Base-by-base conservation (phyloP, 306 rosid species). In the Vachellia pachyceras region DNA sequence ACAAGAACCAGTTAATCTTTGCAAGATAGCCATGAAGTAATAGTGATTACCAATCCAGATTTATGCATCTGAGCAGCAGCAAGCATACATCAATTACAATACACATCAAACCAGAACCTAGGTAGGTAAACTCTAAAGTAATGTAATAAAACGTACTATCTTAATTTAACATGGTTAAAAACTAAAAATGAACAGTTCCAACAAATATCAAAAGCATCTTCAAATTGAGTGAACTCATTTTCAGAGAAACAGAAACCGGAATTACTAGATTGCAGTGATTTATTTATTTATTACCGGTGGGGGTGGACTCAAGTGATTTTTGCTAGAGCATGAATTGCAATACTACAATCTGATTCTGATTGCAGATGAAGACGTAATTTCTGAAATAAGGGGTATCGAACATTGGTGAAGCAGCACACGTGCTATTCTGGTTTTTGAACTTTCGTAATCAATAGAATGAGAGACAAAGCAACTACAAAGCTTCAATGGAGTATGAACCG, bases 1-100 rank as follows among this genome's bases (percentile, higher is more conserved):
- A 87, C 84, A 74, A 87, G 85, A 89, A 87, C 77, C 74, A 83
- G 92, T 90, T 85, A 95, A 82, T 89, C 44, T 86, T 74, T 37
- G 83, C 82, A 80, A 77, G 75, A 77, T 46, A 73, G 37, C 60
- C 46, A 36, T 71, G 33, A 57, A 70, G 63, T 20, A 7, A 77
- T 25, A 44, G 50, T 47, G 47, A 73, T 69, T 49, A 25, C 69
- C 64, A 25, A 22, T 39, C 80, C 22, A 77, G 69, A 60, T 54
- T 46, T 42, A 70, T 75, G 70, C 40, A 75, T 13, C 77, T 71
- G 42, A 75, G 73, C 46, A 61, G 49, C 44, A 75, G 54, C 71
- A 60, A 39, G 50, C 72, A 54, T 39, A 52, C 60, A 72, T 64
- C 39, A 75, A 61, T 54, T 77, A 72, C 37, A 55, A 49, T 35